Base-by-base conservation (phyloP, 768 basidiomycete genomes). In the Dacryopinax spathularia region DNA sequence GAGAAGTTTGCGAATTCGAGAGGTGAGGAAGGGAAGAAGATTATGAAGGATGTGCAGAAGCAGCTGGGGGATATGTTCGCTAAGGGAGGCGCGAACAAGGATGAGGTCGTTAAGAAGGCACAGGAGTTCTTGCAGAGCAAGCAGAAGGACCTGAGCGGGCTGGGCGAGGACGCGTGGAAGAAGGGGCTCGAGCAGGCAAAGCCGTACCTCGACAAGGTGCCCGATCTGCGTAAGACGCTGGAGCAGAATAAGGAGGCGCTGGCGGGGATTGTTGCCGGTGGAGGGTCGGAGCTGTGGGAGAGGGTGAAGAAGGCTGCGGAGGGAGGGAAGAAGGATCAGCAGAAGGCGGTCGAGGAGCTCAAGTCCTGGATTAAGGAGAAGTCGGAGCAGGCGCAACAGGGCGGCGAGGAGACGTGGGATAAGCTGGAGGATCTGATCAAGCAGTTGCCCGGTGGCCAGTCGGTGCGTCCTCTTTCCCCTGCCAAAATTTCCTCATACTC, bases 1-100 rank as follows among this genome's bases (percentile, higher is more conserved):
- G 67, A 64, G 69, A 63, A 62, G 25, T 34, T 72, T 39, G 72
- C 70, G 29, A 63, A 72, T 63, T 60, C 67, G 44, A 65, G 67
- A 13, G 72, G 72, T 1, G 70, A 72, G 6, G 69, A 75, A 66
- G 73, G 72, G 35, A 71, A 73, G 72, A 69, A 70, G 66, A 25
- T 73, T n/a, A 68, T 68, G 16, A 68, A 71, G 9, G 74, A 75
- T 1, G 65, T 64, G 2, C 34, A 33, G 18, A 41, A 60, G 9
- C 68, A 68, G 65, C 62, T 67, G 1, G 39, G 61, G 13, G 70
- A 71, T 13, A 70, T 75, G 34, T 68, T 75, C 63, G 62, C 61
- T 60, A 70, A 72, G 20, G 73, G 73, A 18, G 64, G 67, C 25
- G 60, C 68, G 16, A 70, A 69, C 13, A 65, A 61, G 13, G 65